A percentile compares a stretch with the other conserved stretches of the same genome.
phyloP scores from a whole-genome alignment of 2,329 filamentous ascomycete genomes.

The Cercospora berteroae region DNA sequence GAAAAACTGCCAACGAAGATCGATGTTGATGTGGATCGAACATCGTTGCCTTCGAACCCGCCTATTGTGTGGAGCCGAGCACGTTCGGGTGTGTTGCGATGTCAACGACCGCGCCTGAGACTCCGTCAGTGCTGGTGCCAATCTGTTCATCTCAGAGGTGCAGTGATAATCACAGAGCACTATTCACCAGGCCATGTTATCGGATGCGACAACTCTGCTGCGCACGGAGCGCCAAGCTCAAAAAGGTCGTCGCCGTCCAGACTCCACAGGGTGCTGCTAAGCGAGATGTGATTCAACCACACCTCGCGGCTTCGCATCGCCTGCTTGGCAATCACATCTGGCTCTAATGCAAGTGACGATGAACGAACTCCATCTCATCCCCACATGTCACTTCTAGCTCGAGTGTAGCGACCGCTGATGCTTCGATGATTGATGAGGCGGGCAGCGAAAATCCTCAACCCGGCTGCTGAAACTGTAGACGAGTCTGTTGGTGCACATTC shows the following conservation, averaged over 20 bases:
- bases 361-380: neutral
- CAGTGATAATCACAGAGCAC: neutral
- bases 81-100: neutral
- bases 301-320: neutral
- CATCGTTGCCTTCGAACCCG: neutral
- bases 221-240: neutral
- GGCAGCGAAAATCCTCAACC: neutral
- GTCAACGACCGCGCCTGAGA: neutral
- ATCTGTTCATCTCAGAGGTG: neutral
- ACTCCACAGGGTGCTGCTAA: neutral
- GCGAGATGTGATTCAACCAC: neutral
- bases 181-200: neutral
- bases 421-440: neutral
- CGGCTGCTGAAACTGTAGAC: neutral
- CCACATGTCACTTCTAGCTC: neutral
- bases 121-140: neutral
- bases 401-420: neutral
- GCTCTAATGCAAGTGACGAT: neutral
- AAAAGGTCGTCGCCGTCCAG: neutral
- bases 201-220: neutral
- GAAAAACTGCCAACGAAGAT: neutral
- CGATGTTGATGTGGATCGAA: neutral
- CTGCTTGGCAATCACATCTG: neutral
- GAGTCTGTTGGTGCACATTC: neutral
- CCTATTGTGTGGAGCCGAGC: neutral